Conservation (phyloP, 768 basidiomycete species). For the Calocybe indica region DNA sequence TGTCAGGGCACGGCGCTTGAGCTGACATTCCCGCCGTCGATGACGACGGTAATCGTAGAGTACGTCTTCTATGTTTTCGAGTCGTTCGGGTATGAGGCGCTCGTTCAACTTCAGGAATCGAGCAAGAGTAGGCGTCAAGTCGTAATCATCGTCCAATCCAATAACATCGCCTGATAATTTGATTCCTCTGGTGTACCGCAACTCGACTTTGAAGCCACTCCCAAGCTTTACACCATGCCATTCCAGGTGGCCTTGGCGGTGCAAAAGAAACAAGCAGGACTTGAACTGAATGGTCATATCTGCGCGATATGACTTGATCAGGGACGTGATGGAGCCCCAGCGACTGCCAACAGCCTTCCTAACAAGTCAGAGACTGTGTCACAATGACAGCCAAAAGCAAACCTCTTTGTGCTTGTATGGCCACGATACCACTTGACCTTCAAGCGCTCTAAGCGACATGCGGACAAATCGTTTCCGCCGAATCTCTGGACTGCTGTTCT, state of each 20-base stretch:
- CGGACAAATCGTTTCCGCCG: constrained; percentile 50
- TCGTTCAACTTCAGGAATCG: constrained; percentile 57
- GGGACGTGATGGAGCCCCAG: too few relatives aligned
- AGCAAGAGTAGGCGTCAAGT: constrained; percentile 56
- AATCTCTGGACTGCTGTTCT: constrained; percentile 51
- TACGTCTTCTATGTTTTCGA: constrained; percentile 38
- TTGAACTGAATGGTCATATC: constrained; percentile 40
- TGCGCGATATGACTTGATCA: constrained; percentile 35
- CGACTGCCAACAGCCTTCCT: constrained; percentile 37
- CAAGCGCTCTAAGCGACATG: constrained; percentile 57
- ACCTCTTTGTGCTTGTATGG: constrained; percentile 59
- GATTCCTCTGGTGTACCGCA: constrained; percentile 52
- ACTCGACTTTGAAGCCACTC: constrained; percentile 60
- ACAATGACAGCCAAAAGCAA: constrained; percentile 9
- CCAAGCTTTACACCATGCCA: constrained; percentile 54
- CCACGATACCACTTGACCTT: constrained; percentile 56
- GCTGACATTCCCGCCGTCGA: constrained; percentile 38
- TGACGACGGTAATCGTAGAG: constrained; percentile 48
- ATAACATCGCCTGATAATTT: constrained; percentile 43
- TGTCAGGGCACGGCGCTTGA: constrained; percentile 49
- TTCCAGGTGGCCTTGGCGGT: constrained; percentile 42
- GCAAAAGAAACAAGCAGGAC: constrained; percentile 43
- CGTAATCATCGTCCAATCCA: constrained; percentile 61
- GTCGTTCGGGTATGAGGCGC: constrained; percentile 35
- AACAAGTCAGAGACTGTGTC: neutral